Conservation (phyloP, 2,329 filamentous ascomycete species). For the Cladosporium phlei region DNA sequence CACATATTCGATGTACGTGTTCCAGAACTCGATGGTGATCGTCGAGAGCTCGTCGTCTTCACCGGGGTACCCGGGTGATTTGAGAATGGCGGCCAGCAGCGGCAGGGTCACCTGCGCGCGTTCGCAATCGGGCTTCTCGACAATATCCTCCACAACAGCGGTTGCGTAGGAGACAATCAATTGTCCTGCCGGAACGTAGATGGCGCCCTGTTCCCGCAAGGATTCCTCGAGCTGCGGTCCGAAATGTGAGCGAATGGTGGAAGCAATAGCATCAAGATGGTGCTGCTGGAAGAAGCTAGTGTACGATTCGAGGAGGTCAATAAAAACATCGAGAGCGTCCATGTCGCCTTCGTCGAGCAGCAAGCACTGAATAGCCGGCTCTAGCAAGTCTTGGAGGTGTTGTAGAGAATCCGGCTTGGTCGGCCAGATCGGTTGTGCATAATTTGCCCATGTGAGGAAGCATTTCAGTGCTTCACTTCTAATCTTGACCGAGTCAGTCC, state of each 20-base stretch:
- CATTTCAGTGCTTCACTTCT: conserved; percentile 29
- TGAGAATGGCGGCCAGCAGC: conserved; percentile 50
- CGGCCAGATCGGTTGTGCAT: conserved; percentile 61
- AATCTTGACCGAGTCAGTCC: conserved; percentile 7
- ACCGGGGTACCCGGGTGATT: conserved; percentile 61
- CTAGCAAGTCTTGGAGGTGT: conserved; percentile 56
- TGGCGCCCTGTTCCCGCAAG: conserved; percentile 46
- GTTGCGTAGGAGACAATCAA: conserved; percentile 66
- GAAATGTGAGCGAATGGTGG: conserved; percentile 59
- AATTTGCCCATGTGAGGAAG: conserved; percentile 62
- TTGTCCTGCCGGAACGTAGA: conserved; percentile 59
- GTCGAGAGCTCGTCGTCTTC: conserved; percentile 72
- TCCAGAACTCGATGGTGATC: conserved; percentile 75
- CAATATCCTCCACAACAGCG: conserved; percentile 57
- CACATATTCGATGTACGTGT: conserved; percentile 63
- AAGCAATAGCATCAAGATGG: conserved; percentile 54
- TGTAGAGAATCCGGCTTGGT: conserved; percentile 54
- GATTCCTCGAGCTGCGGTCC: conserved; percentile 31
- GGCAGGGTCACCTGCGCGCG: conserved; percentile 9
- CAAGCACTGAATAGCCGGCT: conserved; percentile 58
- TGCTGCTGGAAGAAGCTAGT: conserved; percentile 56
- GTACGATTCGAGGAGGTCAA: conserved; percentile 61
- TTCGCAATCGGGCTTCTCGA: conserved; percentile 54
- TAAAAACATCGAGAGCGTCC: conserved; percentile 58
- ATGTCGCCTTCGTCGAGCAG: conserved; percentile 56